Percentiles rank a stretch among this genome's conserved stretches.
Conservation (phyloP, 164 flowering plant genomes). For the Warburgia ugandensis region DNA sequence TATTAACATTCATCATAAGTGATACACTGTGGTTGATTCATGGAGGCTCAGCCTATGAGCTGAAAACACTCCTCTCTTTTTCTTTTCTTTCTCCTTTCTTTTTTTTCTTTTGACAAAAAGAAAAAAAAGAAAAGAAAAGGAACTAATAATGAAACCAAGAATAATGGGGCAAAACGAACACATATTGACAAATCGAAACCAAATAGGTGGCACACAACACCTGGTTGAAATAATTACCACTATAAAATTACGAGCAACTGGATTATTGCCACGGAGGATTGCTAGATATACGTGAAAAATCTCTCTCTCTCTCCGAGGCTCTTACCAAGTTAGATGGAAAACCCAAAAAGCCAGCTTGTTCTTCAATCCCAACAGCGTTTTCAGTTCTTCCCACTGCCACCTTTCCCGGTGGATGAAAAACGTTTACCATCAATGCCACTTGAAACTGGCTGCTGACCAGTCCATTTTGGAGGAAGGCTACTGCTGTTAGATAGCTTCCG, state of each 20-base stretch:
- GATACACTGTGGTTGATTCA: too few species aligned
- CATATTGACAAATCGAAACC: conserved; percentile 1
- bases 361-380: not conserved
- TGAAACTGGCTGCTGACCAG: conserved; percentile 40
- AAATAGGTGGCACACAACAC: conserved; percentile 10
- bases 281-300: not conserved
- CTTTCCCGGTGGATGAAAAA: conserved; percentile 13
- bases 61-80: not conserved
- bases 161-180: not conserved
- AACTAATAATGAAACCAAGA: not conserved
- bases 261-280: conserved; percentile 31
- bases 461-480: conserved; percentile 22
- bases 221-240: conserved; percentile 13
- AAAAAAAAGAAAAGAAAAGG: not conserved
- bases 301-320: conserved; percentile 18
- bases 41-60: too few species aligned
- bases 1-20: conserved; percentile 4
- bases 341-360: conserved; percentile 4
- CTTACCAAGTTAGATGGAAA: conserved; percentile 15
- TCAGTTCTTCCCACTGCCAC: conserved; percentile 49
- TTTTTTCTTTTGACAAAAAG: not conserved
- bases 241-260: conserved; percentile 38
- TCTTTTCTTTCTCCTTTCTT: conserved; percentile 1
- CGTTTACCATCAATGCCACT: conserved; percentile 45
- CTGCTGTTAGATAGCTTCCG: conserved; percentile 40